Evolutionary conservation across 257 asterid species (phyloP).

Genomic region (Perilla frutescens): DNA sequence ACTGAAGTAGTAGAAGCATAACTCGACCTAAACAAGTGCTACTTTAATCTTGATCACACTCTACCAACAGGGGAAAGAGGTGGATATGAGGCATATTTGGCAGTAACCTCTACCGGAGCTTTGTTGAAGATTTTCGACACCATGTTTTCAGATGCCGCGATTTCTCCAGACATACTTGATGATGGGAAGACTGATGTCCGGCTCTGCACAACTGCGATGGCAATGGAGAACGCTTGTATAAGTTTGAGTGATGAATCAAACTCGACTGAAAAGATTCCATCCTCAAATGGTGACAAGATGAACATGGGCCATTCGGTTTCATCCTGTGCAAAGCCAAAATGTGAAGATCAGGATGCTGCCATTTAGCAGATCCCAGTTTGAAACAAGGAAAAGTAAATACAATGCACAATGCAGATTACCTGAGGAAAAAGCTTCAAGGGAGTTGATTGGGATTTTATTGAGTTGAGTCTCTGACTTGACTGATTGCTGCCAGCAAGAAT

Average conservation of each 20-base stretch:
- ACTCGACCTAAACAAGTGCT: neutral
- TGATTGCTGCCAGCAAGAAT: constrained; percentile 43
- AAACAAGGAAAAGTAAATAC: neutral
- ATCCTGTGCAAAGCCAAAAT: constrained; percentile 46
- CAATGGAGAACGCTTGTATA: constrained; percentile 72
- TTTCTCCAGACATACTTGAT: constrained; percentile 35
- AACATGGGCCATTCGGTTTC: constrained; percentile 47
- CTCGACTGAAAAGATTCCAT: constrained; percentile 69
- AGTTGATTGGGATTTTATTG: constrained; percentile 39
- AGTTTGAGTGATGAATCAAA: constrained; percentile 62
- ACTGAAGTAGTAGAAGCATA: neutral
- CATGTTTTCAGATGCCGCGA: constrained; percentile 27
- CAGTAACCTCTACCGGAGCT: constrained; percentile 40
- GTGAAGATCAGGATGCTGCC: neutral
- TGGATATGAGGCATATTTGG: constrained; percentile 48
- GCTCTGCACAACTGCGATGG: constrained; percentile 55
- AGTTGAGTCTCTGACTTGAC: constrained; percentile 31
- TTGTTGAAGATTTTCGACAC: constrained; percentile 32
- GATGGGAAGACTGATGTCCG: constrained; percentile 40
- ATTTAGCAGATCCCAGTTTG: neutral
- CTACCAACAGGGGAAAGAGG: constrained; percentile 62
- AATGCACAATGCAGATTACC: constrained; percentile 45
- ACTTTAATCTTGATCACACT: constrained; percentile 35
- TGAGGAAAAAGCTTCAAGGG: constrained; percentile 59
- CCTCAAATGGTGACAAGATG: constrained; percentile 57